Conservation (phyloP, 73 alveolate species). For the Blepharisma japonicum region DNA sequence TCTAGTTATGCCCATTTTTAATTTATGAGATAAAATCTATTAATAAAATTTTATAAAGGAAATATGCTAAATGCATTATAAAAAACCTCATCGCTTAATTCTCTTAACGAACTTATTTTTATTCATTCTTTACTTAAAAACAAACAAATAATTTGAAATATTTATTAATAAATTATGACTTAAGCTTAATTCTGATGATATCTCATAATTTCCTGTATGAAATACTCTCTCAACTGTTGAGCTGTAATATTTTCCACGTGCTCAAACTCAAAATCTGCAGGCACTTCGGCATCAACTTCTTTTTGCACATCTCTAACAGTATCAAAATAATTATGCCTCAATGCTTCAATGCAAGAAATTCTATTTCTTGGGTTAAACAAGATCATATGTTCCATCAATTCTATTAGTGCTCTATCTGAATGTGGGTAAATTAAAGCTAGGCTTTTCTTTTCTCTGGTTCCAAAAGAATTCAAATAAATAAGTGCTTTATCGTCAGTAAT, state of each 20-base stretch:
- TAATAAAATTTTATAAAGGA: too few species aligned
- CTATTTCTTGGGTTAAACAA: slow-evolving; percentile 76
- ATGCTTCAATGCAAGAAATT: slow-evolving; percentile 75
- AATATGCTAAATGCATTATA: too few species aligned
- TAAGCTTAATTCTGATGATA: background rate
- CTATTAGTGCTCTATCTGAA: slow-evolving; percentile 64
- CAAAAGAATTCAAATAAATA: slow-evolving; percentile 72
- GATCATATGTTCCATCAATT: slow-evolving; percentile 60
- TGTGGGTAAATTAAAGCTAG: slow-evolving; percentile 65
- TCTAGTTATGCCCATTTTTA: too few species aligned
- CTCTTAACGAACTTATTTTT: too few species aligned
- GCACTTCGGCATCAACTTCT: slow-evolving; percentile 46
- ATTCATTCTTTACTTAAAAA: too few species aligned
- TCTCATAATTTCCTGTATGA: slow-evolving; percentile 43
- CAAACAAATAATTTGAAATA: too few species aligned
- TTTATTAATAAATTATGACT: too few species aligned
- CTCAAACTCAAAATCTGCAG: slow-evolving; percentile 43
- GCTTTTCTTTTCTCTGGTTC: slow-evolving; percentile 51
- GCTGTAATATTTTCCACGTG: slow-evolving; percentile 42
- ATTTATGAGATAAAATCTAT: too few species aligned
- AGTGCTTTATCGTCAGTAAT: slow-evolving; percentile 84
- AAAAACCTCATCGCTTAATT: too few species aligned
- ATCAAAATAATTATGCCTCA: slow-evolving; percentile 65
- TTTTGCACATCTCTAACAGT: slow-evolving; percentile 48
- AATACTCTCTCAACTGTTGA: slow-evolving; percentile 43